These are phyloP conservation scores for Aspergillus funiculosus DNA, from an alignment of 495 filamentous ascomycete species.

Conservation along the genomic window DNA sequence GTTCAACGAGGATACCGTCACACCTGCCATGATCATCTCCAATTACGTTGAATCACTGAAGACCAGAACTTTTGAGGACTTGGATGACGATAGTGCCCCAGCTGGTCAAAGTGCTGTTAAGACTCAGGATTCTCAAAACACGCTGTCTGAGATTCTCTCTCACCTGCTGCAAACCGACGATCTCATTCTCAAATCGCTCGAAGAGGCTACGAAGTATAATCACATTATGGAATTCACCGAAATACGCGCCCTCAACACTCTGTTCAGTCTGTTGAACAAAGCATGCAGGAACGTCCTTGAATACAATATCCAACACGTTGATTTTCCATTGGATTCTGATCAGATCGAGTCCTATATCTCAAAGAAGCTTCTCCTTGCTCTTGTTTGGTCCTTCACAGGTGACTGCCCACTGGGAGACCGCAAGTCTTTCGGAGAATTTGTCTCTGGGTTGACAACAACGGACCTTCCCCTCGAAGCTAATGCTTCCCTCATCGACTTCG, in stretches of 20 bases:
- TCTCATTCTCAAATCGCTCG: constrained; percentile 70
- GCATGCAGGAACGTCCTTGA: constrained; percentile 85
- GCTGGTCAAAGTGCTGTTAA: constrained; percentile 75
- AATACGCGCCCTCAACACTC: constrained; percentile 80
- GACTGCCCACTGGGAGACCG: constrained; percentile 88
- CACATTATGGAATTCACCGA: constrained; percentile 99
- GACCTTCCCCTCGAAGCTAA: constrained; percentile 71
- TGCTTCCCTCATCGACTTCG: constrained; percentile 88
- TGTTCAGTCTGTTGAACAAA: constrained; percentile 95
- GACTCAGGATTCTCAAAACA: constrained; percentile 66
- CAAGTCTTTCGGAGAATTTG: constrained; percentile 77
- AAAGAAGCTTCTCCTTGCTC: constrained; percentile 84
- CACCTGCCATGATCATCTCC: constrained; percentile 81
- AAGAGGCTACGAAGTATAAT: constrained; percentile 67
- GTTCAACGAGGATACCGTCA: constrained; percentile 98
- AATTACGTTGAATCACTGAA: constrained; percentile 84
- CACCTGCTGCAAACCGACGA: constrained; percentile 68
- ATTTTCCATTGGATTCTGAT: constrained; percentile 86
- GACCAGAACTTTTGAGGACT: constrained; percentile 78
- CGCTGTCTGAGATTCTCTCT: constrained; percentile 70
- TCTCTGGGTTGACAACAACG: constrained; percentile 73
- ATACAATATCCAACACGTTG: constrained; percentile 87
- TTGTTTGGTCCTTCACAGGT: constrained; percentile 92
- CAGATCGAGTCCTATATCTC: constrained; percentile 83
- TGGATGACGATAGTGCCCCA: constrained; percentile 82